These are phyloP conservation scores for Suillus clintonianus DNA, from an alignment of 768 basidiomycete genomes.

Conservation along the genomic window DNA sequence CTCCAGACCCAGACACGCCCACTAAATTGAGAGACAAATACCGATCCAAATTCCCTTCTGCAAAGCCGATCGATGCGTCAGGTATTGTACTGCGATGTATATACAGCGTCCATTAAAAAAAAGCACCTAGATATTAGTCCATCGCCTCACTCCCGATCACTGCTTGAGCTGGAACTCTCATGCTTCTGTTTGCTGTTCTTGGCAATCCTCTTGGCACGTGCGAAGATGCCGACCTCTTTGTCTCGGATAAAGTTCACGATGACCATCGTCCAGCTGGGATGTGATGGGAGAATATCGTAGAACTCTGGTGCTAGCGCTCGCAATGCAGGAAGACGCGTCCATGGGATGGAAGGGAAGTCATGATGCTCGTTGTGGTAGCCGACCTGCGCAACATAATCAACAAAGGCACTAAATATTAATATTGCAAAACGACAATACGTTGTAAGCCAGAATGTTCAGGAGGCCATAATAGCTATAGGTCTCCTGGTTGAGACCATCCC, in stretches of 20 bases:
- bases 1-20: not conserved
- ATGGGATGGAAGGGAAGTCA: slow-evolving; percentile 95
- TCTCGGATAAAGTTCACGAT: slow-evolving; percentile 94
- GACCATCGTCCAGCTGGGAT: slow-evolving; percentile 94
- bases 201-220: slow-evolving; percentile 75
- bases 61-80: not conserved
- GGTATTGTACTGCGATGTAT: not conserved
- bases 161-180: slow-evolving; percentile 9
- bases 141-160: slow-evolving; percentile 16
- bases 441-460: slow-evolving; percentile 89
- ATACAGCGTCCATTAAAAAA: slow-evolving; percentile 12
- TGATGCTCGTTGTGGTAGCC: slow-evolving; percentile 99
- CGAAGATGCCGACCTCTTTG: slow-evolving; percentile 83
- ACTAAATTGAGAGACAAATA: not conserved
- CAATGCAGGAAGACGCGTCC: slow-evolving; percentile 89
- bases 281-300: slow-evolving; percentile 85
- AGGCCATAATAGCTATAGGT: slow-evolving; percentile 97
- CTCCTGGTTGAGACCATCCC: slow-evolving; percentile 91
- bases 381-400: slow-evolving; percentile 51
- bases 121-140: not conserved
- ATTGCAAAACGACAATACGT: slow-evolving; percentile 53
- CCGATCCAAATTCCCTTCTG: not conserved
- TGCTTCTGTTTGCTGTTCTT: slow-evolving; percentile 33
- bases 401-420: not conserved
- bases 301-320: slow-evolving; percentile 86